phyloP scores from a whole-genome alignment of 2,329 filamentous ascomycete species.

The Acephala macrosclerotiorum region DNA sequence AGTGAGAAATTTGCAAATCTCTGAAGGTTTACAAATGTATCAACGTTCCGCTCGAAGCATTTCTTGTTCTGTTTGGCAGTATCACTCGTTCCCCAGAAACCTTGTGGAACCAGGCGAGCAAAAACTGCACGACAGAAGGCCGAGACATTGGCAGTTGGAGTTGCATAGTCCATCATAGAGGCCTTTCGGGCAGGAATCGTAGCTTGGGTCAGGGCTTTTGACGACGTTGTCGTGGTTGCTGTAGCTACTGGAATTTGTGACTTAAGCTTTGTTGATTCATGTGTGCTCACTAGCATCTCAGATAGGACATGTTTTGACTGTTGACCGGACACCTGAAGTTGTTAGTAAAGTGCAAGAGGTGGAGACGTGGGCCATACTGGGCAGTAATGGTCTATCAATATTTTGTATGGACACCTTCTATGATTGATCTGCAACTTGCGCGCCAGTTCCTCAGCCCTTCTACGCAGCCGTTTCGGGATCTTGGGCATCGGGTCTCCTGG shows the following conservation, averaged over 20 bases:
- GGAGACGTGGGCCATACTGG: conserved; percentile 50
- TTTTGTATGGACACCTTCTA: conserved; percentile 77
- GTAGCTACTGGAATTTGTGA: conserved; percentile 31
- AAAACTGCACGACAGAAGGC: conserved; percentile 86
- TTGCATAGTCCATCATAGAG: conserved; percentile 70
- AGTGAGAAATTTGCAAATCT: conserved; percentile 83
- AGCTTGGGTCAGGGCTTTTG: conserved; percentile 35
- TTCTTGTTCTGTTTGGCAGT: conserved; percentile 65
- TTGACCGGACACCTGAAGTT: conserved; percentile 23
- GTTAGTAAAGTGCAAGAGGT: conserved; percentile 15
- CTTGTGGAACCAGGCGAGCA: conserved; percentile 73
- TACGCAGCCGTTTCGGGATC: conserved; percentile 74
- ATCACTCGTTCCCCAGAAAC: conserved; percentile 73
- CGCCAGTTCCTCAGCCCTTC: conserved; percentile 64
- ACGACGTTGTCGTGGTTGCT: conserved; percentile 19
- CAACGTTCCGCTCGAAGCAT: conserved; percentile 70
- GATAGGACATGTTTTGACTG: conserved; percentile 9
- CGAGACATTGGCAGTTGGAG: conserved; percentile 73
- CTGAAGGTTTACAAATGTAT: conserved; percentile 78
- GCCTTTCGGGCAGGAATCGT: conserved; percentile 42
- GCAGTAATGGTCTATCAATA: conserved; percentile 83
- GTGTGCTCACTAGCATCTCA: conserved; percentile 27
- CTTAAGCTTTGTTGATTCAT: conserved; percentile 34
- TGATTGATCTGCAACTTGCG: conserved; percentile 75
- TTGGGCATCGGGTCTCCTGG: conserved; percentile 41